Percentiles rank a stretch among this genome's conserved stretches.
phyloP scores from a whole-genome alignment of 805 yeast genomes.

The Metschnikowia vanudenii region DNA sequence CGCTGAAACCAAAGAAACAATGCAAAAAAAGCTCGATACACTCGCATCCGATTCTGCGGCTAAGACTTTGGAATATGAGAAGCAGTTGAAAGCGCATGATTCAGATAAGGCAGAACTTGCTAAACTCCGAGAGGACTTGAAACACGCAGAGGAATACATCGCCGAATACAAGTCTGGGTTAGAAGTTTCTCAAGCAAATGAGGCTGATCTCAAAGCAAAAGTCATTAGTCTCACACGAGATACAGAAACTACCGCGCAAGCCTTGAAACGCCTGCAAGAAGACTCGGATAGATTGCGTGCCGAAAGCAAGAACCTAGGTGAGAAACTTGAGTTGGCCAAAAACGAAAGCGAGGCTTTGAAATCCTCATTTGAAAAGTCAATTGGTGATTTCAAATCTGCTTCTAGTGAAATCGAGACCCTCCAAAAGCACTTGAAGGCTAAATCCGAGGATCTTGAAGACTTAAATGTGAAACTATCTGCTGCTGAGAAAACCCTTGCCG shows the following conservation, averaged over 20 bases:
- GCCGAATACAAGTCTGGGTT: background rate
- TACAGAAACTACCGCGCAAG: background rate
- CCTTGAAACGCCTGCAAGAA: background rate
- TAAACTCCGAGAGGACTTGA: background rate
- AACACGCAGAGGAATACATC: background rate
- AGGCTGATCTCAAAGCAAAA: background rate
- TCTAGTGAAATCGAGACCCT: background rate
- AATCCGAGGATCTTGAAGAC: conserved; percentile 3
- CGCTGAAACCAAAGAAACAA: conserved; percentile 12
- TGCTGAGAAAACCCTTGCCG: background rate
- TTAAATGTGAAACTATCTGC: conserved; percentile 1
- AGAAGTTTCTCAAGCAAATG: background rate
- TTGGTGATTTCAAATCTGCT: background rate
- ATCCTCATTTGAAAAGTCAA: background rate
- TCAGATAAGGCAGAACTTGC: background rate
- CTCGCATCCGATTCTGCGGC: background rate
- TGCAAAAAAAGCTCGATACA: conserved; percentile 8
- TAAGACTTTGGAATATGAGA: background rate
- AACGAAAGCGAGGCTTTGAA: background rate
- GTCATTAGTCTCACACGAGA: conserved; percentile 1
- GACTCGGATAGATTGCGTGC: background rate
- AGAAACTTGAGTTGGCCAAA: background rate
- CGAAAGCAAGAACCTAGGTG: background rate
- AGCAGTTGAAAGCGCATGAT: background rate
- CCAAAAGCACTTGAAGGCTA: background rate